Base-by-base conservation (phyloP, 495 filamentous ascomycete genomes). In the Xylaria curta region DNA sequence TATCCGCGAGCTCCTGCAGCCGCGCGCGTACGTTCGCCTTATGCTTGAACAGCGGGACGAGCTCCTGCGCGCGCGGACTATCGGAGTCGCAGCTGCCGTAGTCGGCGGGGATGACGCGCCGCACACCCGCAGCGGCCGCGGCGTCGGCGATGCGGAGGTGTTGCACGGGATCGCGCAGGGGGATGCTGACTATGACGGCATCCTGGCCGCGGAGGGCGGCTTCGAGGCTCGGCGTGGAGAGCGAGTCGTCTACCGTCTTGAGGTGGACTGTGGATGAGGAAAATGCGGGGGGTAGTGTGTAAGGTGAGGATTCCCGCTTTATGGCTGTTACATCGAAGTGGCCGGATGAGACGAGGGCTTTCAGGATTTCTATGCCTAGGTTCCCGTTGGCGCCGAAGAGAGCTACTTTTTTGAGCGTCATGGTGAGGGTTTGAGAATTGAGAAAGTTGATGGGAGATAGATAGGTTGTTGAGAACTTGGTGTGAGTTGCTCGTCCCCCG, bases 91-190 rank as follows among this genome's bases (percentile, higher is more conserved):
- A 49, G 75, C 73, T 59, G 21, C 89, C 89, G 66, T 84, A 91
- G 66, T 88, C 87, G 49, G 85, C 85, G 0, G 88, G 89, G 44
- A 91, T 79, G 75, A 87, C 85, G 33, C 87, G 83, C 72, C 78
- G 66, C 2, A 90, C 86, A 5, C 81, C 79, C 0, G 83, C 83
- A 0, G 78, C 78, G 31, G 82, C 78, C 13, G 86, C 82, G 7
- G 88, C 89, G 40, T 88, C 83, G 51, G 88, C 80, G 49, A 89
- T 78, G 9, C 76, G 73, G 0, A 82, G 74, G 64, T 89, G 86
- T 2, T 74, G 71, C 0, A 73, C 51, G 21, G 84, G 46, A 1
- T 78, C 70, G 4, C 61, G 56, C 15, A 79, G 54, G 2, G 77
- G 76, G 15, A 89, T 75, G 26, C 80, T 56, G 59, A 74, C 75